These are phyloP conservation scores for Phaffia rhodozyma DNA, from an alignment of 1,284 basidiomycete genomes.

Conservation along the genomic window DNA sequence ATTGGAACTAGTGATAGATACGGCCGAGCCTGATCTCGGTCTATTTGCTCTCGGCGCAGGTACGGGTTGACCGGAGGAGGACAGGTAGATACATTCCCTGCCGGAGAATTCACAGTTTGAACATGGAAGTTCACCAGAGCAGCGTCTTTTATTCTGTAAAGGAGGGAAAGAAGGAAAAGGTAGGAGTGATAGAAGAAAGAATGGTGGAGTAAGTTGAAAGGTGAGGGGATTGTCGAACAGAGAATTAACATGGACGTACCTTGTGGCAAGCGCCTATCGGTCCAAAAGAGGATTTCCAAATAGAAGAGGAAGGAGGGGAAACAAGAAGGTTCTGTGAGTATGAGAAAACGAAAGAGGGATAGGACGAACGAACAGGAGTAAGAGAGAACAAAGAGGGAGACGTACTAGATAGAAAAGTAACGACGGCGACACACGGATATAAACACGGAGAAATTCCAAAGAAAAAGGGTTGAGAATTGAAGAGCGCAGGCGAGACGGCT, in stretches of 20 bases:
- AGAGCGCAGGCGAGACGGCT: neutral
- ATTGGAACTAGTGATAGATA: neutral
- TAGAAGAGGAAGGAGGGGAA: neutral
- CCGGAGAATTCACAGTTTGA: slow-evolving; percentile 31
- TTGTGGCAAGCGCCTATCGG: slow-evolving; percentile 15
- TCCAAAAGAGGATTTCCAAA: neutral
- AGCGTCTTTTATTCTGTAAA: slow-evolving; percentile 27
- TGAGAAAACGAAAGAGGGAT: too few relatives aligned
- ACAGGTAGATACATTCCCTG: slow-evolving; percentile 24
- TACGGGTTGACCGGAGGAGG: slow-evolving; percentile 9
- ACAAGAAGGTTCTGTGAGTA: too few relatives aligned
- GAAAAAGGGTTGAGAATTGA: neutral
- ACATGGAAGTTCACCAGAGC: slow-evolving; percentile 27
- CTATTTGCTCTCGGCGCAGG: slow-evolving; percentile 9
- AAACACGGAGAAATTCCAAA: neutral
- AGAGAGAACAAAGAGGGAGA: neutral
- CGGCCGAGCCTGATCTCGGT: slow-evolving; percentile 10
- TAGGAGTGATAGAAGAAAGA: neutral
- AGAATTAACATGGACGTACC: neutral
- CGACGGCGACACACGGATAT: neutral
- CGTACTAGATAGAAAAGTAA: neutral
- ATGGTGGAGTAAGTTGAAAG: neutral
- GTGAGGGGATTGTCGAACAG: neutral
- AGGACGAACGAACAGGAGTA: neutral
- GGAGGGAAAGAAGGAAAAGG: too few relatives aligned